Conservation (phyloP, 352 stramenopile genomes). For the Blastocystis sp. region DNA sequence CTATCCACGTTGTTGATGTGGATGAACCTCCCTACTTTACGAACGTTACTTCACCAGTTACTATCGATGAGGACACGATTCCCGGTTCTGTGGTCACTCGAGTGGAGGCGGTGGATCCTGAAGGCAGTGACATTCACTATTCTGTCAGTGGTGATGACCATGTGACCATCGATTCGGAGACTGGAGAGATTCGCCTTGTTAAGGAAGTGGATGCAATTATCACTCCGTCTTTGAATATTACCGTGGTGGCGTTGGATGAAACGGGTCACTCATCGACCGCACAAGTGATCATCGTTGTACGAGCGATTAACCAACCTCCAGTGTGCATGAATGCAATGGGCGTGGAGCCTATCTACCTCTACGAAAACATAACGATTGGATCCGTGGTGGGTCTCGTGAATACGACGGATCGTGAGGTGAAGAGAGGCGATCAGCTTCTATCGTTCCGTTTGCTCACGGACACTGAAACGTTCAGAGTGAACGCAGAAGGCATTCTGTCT, state of each 20-base stretch:
- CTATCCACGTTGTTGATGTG: neutral
- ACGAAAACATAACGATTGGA: neutral
- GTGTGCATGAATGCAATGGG: neutral
- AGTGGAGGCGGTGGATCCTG: neutral
- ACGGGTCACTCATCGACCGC: neutral
- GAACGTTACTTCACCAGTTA: neutral
- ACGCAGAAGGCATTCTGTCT: neutral
- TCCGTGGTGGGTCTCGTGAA: neutral
- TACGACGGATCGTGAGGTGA: neutral
- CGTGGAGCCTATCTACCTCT: neutral
- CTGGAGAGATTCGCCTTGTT: neutral
- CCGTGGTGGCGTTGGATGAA: neutral
- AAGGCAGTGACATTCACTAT: neutral
- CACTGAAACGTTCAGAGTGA: neutral
- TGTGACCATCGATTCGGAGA: neutral
- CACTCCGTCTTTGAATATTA: neutral
- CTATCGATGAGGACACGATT: neutral
- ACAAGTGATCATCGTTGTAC: neutral
- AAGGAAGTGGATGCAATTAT: neutral
- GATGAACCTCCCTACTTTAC: neutral
- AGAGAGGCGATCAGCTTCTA: neutral
- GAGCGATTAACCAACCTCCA: neutral
- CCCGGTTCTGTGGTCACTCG: neutral
- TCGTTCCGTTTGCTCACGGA: neutral
- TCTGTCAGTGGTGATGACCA: neutral